A percentile compares a stretch with the other conserved stretches of the same genome.
Conservation (phyloP, 768 basidiomycete genomes). For the Cystofilobasidium bisporidii region DNA sequence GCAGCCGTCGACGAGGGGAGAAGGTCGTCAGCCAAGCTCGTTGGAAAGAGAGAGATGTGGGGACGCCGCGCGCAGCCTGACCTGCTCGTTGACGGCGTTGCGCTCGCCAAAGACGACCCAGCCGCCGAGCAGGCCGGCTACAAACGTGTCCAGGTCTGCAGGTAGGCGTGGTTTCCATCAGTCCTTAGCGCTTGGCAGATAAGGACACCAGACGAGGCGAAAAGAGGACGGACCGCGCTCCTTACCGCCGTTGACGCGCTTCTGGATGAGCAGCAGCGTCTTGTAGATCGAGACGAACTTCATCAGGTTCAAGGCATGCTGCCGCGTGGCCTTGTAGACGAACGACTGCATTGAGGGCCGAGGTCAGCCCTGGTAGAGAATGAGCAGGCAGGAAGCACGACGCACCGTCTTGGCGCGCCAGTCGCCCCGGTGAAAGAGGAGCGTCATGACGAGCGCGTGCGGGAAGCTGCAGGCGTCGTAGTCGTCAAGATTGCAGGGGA, state of each 20-base stretch:
- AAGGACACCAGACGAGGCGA: neutral
- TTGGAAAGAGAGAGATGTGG: no score
- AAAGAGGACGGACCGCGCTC: slow-evolving; percentile 45
- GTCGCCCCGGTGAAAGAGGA: slow-evolving; percentile 86
- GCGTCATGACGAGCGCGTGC: slow-evolving; percentile 92
- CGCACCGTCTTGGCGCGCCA: slow-evolving; percentile 44
- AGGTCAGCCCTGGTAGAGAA: neutral
- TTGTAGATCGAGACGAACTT: slow-evolving; percentile 95
- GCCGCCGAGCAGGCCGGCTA: slow-evolving; percentile 86
- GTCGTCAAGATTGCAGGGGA: no score
- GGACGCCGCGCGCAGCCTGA: no score
- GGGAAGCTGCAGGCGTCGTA: slow-evolving; percentile 54
- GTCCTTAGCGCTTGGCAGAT: neutral
- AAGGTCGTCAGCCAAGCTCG: neutral
- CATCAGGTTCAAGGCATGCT: slow-evolving; percentile 58
- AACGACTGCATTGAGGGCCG: slow-evolving; percentile 30
- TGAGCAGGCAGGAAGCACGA: neutral
- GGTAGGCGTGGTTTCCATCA: neutral
- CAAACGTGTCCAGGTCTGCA: slow-evolving; percentile 60
- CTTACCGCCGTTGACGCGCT: slow-evolving; percentile 68
- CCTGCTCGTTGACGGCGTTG: slow-evolving; percentile 44
- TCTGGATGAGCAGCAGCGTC: slow-evolving; percentile 68
- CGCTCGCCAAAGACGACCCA: slow-evolving; percentile 47
- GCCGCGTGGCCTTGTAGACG: slow-evolving; percentile 75
- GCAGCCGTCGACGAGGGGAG: neutral